These are phyloP conservation scores for Melanogaster broomeanus DNA, from an alignment of 768 basidiomycete genomes.

Conservation along the genomic window DNA sequence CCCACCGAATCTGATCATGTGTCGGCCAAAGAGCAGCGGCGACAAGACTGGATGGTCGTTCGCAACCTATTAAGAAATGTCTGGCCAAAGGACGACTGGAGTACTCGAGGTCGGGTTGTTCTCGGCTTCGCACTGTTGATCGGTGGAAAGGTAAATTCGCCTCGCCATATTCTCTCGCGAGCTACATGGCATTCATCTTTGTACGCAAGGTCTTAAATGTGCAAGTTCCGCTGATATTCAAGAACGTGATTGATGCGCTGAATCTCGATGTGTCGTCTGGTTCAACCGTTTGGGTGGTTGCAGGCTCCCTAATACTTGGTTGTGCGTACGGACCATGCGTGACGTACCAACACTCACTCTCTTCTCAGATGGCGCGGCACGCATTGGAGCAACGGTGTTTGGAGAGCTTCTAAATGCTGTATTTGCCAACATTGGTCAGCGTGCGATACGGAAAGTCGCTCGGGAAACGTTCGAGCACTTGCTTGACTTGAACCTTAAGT, in stretches of 20 bases:
- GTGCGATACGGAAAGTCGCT: slow-evolving; percentile 92
- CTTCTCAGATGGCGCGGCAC: slow-evolving; percentile 79
- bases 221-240: slow-evolving; percentile 97
- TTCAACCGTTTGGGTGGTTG: slow-evolving; percentile 88
- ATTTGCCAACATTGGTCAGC: slow-evolving; percentile 94
- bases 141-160: slow-evolving; percentile 71
- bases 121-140: slow-evolving; percentile 81
- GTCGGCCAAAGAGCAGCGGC: slow-evolving; percentile 53
- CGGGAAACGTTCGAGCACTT: slow-evolving; percentile 95
- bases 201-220: slow-evolving; percentile 82
- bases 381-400: slow-evolving; percentile 87
- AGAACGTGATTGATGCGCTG: slow-evolving; percentile 84
- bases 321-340: slow-evolving; percentile 56
- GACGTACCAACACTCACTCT: neutral
- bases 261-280: slow-evolving; percentile 76
- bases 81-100: slow-evolving; percentile 89
- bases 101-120: slow-evolving; percentile 78
- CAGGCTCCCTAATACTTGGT: slow-evolving; percentile 86
- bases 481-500: slow-evolving; percentile 85
- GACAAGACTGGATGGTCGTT: slow-evolving; percentile 86
- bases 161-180: neutral
- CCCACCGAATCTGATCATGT: slow-evolving; percentile 11
- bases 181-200: neutral
- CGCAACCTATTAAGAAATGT: slow-evolving; percentile 83
- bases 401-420: slow-evolving; percentile 93